Conservation (phyloP, 352 stramenopile species). For the Globisporangium apiculatum region DNA sequence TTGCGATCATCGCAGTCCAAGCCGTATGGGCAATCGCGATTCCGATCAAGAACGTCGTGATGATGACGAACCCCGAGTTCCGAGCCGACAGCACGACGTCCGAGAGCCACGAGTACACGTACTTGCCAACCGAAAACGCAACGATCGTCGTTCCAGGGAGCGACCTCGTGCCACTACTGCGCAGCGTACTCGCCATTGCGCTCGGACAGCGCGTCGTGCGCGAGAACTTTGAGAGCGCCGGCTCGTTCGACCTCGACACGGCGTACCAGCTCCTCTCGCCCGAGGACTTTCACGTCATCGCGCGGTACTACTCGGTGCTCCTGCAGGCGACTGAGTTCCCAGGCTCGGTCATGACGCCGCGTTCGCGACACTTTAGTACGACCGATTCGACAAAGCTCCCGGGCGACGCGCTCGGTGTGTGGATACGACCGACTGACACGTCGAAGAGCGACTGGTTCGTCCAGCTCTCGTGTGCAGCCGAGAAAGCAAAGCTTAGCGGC, state of each 20-base stretch:
- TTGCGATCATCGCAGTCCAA: conserved; percentile 18
- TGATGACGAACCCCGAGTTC: conserved; percentile 25
- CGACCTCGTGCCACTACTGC: conserved; percentile 15
- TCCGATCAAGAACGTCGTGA: conserved; percentile 35
- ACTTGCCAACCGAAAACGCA: neutral
- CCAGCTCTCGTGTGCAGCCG: conserved; percentile 13
- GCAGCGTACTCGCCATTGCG: conserved; percentile 14
- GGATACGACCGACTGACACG: conserved; percentile 18
- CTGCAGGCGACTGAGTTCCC: conserved; percentile 32
- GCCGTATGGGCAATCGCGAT: conserved; percentile 26
- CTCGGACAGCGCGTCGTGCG: conserved; percentile 17
- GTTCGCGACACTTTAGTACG: conserved; percentile 11
- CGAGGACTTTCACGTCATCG: conserved; percentile 19
- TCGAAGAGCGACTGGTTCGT: conserved; percentile 18
- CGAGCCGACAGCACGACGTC: conserved; percentile 16
- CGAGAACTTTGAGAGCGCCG: conserved; percentile 17
- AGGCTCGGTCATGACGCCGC: conserved; percentile 17
- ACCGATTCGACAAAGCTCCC: conserved; percentile 2
- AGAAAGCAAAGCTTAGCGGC: conserved; percentile 17
- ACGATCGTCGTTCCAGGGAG: conserved; percentile 8
- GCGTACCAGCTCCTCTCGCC: conserved; percentile 20
- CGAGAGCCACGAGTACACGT: conserved; percentile 10
- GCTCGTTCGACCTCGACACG: conserved; percentile 22
- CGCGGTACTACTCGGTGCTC: conserved; percentile 25
- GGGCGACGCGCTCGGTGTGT: conserved; percentile 17